Evolutionary conservation across 192 early-diverging fungal genomes (phyloP).

Genomic region (Chytriomyces sp.): DNA sequence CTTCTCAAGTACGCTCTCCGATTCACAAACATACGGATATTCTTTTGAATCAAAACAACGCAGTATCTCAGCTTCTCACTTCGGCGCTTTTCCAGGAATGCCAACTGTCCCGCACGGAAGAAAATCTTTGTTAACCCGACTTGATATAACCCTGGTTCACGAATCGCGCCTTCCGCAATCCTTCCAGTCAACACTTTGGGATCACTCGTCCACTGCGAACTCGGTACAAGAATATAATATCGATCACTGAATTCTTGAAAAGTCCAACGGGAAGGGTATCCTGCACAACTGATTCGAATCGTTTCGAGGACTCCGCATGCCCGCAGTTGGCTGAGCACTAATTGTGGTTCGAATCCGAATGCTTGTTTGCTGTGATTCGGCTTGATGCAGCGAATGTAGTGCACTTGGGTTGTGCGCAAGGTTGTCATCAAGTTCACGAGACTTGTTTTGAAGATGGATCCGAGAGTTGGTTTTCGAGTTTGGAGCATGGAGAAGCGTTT

Average conservation of each 20-base stretch:
- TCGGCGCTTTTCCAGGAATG: constrained; percentile 87
- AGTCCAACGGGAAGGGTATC: constrained; percentile 90
- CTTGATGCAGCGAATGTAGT: constrained; percentile 99
- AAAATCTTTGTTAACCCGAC: constrained; percentile 95
- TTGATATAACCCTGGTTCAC: constrained; percentile 86
- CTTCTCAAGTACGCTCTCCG: constrained; percentile 38
- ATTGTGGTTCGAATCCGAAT: constrained; percentile 91
- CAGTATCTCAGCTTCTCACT: constrained; percentile 79
- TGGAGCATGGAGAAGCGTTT: constrained; percentile 52
- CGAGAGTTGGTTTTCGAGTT: constrained; percentile 85
- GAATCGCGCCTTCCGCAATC: constrained; percentile 69
- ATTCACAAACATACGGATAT: constrained; percentile 74
- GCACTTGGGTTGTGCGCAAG: constrained; percentile 87
- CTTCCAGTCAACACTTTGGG: constrained; percentile 49
- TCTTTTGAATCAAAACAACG: constrained; percentile 89
- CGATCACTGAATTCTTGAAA: constrained; percentile 94
- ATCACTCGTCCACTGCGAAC: constrained; percentile 62
- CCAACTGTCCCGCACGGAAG: constrained; percentile 95
- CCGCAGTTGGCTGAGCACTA: constrained; percentile 92
- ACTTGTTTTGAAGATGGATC: constrained; percentile 95
- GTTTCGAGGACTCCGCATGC: constrained; percentile 99
- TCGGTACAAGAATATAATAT: constrained; percentile 62
- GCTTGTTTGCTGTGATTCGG: constrained; percentile 93
- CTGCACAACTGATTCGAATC: constrained; percentile 96
- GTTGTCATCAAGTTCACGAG: constrained; percentile 95